Base-by-base conservation (phyloP, 2,329 filamentous ascomycete genomes). In the Cadophora luteo-olivacea region DNA sequence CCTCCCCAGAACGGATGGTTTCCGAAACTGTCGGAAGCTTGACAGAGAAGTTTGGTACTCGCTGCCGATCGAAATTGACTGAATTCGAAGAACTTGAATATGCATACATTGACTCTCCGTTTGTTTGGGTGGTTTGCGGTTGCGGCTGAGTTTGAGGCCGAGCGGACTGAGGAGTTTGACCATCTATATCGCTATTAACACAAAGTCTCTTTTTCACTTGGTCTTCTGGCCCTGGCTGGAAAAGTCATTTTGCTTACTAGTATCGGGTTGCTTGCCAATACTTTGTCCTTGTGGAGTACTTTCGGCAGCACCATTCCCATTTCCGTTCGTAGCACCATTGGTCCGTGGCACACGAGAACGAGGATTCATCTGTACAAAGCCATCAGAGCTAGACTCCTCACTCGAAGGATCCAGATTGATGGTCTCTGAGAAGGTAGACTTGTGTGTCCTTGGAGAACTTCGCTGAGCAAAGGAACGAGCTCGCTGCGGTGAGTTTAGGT, bases 51-150 rank as follows among this genome's bases (percentile, higher is more conserved):
- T 63, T 57, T 16, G 33, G 51, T 6, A 48, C n/a, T 58, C 25
- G 49, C 60, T 48, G 52, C 36, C 48, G 25, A 5, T 63, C 65
- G 16, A 36, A 58, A 12, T 38, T 57, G 58, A 57, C 8, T 54
- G 24, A 45, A 58, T 60, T 45, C 52, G 61, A 62, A 51, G 51
- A 61, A 64, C 48, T 57, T 49, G 61, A 65, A 63, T 62, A 70
- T 58, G 67, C 76, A 73, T 77, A 77, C 76, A 77, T 77, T 73
- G 74, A 74, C 64, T 73, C 68, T 61, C 55, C 64, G 57, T 72
- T 73, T 36, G 54, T 24, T 33, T 38, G 57, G 16, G 48, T n/a
- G n/a, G 55, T 24, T 16, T 52, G 49, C 16, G 51, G 16, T 58
- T 49, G 65, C 9, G 49, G 49, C 38, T 55, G 65, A 3, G 63